Evolutionary conservation across 2,329 filamentous ascomycete species (phyloP).

Genomic region (Colletotrichum godetiae): DNA sequence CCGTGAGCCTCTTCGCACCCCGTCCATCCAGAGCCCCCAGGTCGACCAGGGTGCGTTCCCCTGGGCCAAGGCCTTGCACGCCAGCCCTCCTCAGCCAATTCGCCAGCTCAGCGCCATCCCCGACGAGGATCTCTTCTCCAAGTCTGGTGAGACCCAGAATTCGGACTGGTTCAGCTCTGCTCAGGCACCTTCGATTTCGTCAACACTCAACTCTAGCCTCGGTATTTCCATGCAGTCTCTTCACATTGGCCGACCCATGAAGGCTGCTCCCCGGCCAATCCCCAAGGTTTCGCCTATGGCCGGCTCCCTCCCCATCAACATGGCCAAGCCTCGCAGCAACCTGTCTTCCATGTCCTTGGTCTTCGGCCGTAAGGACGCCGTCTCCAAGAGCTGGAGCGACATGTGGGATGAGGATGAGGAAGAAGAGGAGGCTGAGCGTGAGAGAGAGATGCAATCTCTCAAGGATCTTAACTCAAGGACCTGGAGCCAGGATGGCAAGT

Average conservation of each 20-base stretch:
- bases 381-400: conserved; percentile 99
- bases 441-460: conserved; percentile 67
- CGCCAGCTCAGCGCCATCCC: conserved; percentile 90
- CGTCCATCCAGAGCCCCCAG: conserved; percentile 90
- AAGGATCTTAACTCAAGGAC: conserved; percentile 79
- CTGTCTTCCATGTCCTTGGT: conserved; percentile 80
- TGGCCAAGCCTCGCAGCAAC: conserved; percentile 78
- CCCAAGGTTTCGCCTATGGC: conserved; percentile 69
- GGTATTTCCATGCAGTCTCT: conserved; percentile 84
- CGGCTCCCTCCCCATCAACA: conserved; percentile 81
- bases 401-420: conserved; percentile 95
- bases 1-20: conserved; percentile 94
- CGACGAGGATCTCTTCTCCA: conserved; percentile 87
- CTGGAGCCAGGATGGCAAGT: conserved; percentile 81
- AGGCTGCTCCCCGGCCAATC: conserved; percentile 55
- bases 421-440: conserved; percentile 75
- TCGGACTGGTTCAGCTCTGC: conserved; percentile 83
- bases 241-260: conserved; percentile 61
- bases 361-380: conserved; percentile 81
- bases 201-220: conserved; percentile 84
- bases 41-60: conserved; percentile 88
- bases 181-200: conserved; percentile 84
- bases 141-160: conserved; percentile 70
- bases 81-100: conserved; percentile 74
- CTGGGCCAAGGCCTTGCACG: conserved; percentile 91